These are phyloP conservation scores for Verbascum thapsus DNA, from an alignment of 257 asterid genomes.

Conservation along the genomic window DNA sequence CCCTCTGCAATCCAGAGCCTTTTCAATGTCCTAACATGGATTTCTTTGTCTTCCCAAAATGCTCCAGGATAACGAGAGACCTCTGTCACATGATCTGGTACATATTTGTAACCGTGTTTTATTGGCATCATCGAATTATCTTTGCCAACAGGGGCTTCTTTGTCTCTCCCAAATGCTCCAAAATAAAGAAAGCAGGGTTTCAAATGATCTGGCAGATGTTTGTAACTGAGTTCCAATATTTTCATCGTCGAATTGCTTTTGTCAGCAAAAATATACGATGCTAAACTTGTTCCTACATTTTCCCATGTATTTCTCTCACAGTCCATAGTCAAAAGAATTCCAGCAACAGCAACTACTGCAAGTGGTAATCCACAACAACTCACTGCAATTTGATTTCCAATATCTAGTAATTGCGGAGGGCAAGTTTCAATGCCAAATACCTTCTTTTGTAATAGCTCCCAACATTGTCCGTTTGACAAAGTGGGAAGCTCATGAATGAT, in stretches of 20 bases:
- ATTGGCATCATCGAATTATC: too few species aligned
- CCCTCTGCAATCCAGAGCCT: constrained; percentile 20
- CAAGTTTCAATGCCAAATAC: constrained; percentile 23
- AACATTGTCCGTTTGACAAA: background rate
- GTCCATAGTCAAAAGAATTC: constrained; percentile 18
- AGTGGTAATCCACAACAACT: constrained; percentile 32
- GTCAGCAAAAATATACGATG: background rate
- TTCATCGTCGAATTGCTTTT: background rate
- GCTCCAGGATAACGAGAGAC: too few species aligned
- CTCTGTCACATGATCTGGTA: too few species aligned
- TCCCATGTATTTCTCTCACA: constrained; percentile 23
- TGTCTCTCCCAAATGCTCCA: constrained; percentile 16
- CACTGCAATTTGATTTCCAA: constrained; percentile 8
- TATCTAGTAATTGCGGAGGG: constrained; percentile 14
- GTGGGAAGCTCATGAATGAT: constrained; percentile 7
- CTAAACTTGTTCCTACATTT: constrained; percentile 23
- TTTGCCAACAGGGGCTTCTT: background rate
- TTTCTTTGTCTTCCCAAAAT: too few species aligned
- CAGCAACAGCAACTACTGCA: constrained; percentile 31
- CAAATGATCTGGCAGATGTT: constrained; percentile 21
- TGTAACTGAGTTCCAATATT: constrained; percentile 26
- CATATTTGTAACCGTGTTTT: too few species aligned
- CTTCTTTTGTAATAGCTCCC: constrained; percentile 28
- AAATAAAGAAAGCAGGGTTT: constrained; percentile 22
- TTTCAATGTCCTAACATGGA: background rate